phyloP scores from a whole-genome alignment of 2,329 filamentous ascomycete species.

The Cercospora sesami region DNA sequence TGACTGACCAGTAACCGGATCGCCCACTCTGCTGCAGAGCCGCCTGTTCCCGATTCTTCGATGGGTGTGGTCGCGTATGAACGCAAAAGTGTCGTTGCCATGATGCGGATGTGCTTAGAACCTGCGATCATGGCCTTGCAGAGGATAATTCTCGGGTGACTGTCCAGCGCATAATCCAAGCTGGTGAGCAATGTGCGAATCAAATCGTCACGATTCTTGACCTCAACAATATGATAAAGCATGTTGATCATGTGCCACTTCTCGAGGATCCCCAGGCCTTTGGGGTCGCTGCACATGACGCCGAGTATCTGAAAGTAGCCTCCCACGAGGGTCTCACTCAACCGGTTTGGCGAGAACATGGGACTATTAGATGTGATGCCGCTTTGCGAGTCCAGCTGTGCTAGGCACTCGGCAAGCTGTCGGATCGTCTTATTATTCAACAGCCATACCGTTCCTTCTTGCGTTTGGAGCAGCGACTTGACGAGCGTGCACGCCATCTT shows the following conservation, averaged over 20 bases:
- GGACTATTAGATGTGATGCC: slow-evolving; percentile 74
- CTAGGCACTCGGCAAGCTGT: slow-evolving; percentile 92
- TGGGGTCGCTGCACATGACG: slow-evolving; percentile 76
- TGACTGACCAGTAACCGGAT: slow-evolving; percentile 97
- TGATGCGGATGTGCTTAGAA: slow-evolving; percentile 86
- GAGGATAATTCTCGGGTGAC: slow-evolving; percentile 86
- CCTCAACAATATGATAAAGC: slow-evolving; percentile 97
- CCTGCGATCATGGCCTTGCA: slow-evolving; percentile 92
- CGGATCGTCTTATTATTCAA: slow-evolving; percentile 89
- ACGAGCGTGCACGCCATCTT: slow-evolving; percentile 85
- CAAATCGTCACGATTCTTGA: slow-evolving; percentile 86
- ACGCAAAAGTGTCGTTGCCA: slow-evolving; percentile 79
- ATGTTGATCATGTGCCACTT: slow-evolving; percentile 99
- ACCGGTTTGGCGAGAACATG: slow-evolving; percentile 81
- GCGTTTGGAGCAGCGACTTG: slow-evolving; percentile 78
- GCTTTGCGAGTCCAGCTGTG: slow-evolving; percentile 85
- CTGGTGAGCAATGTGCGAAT: slow-evolving; percentile 85
- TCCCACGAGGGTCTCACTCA: slow-evolving; percentile 82
- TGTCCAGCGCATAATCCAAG: slow-evolving; percentile 83
- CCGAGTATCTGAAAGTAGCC: slow-evolving; percentile 95
- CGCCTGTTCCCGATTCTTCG: slow-evolving; percentile 43
- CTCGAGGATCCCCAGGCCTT: slow-evolving; percentile 85
- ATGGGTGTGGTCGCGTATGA: slow-evolving; percentile 74
- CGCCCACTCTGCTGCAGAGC: slow-evolving; percentile 84
- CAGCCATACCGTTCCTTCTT: slow-evolving; percentile 81